Evolutionary conservation across 345 rosid species (phyloP), one percentile per base, ranked within the genome.

Genomic region (Cardiospermum halicacabum): DNA sequence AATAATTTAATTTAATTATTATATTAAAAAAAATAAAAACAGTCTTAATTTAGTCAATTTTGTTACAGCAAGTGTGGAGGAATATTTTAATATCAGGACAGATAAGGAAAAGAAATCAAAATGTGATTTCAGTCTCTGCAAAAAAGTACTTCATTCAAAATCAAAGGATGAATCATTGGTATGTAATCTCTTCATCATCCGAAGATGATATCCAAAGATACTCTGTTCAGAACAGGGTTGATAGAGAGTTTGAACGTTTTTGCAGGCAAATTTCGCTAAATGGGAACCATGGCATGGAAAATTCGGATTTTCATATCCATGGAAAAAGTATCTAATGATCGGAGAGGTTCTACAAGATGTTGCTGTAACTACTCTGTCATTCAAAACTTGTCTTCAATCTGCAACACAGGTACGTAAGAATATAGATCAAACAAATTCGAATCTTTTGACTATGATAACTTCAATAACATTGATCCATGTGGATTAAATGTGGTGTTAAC

Each of bases 221-320:
- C n/a, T n/a, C n/a, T n/a, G n/a, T n/a, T n/a, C n/a, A n/a, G n/a
- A n/a, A n/a, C n/a, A n/a, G n/a, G n/a, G n/a, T 43, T 16, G n/a
- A 43, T 43, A 43, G 21, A 16, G 16, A 39, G 12, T 0, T 11
- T 43, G 15, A 15, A 16, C 49, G 7, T 4, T 43, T 24, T 56
- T 58, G 25, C 70, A 93, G 98, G 86, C 79, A 53, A 84, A 78
- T 75, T 90, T 91, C 62, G 97, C 97, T 5, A 87, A 75, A 81
- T 94, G 99, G 99, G 99, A 94, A 75, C 99, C 96, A 6, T 84
- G 93, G 82, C 97, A 94, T 48, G 91, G 97, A 2, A 79, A 78
- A 40, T 94, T 89, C 64, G 91, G 97, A 32, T 74, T 85, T 19
- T 78, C 77, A 58, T 82, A 91, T 56, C 96, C 97, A 12, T 94